A percentile compares a stretch with the other conserved stretches of the same genome.
phyloP scores from a whole-genome alignment of 495 filamentous ascomycete species.

The Xylaria palmicola region DNA sequence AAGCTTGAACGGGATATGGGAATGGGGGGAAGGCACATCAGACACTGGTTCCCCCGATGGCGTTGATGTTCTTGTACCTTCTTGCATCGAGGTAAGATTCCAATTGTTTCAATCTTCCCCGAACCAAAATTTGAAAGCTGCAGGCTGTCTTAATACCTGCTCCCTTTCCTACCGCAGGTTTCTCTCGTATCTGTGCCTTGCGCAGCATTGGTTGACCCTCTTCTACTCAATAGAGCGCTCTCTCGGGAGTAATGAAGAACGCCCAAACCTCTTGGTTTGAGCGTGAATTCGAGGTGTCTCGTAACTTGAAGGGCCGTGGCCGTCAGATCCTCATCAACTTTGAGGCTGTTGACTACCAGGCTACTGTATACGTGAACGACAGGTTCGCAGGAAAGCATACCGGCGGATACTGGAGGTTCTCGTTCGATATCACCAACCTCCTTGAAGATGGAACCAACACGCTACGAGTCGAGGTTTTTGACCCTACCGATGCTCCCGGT shows the following conservation, averaged over 20 bases:
- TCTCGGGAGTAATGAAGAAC: conserved; percentile 53
- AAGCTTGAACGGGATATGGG: conserved; percentile 66
- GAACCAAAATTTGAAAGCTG: not conserved
- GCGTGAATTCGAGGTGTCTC: conserved; percentile 56
- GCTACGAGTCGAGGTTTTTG: conserved; percentile 62
- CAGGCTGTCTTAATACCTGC: not conserved
- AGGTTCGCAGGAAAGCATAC: conserved; percentile 51
- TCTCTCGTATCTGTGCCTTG: not conserved
- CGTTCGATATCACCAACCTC: conserved; percentile 56
- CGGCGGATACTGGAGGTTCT: conserved; percentile 64
- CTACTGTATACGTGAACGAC: conserved; percentile 64
- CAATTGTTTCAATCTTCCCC: conserved; percentile 41
- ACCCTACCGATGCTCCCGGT: conserved; percentile 58
- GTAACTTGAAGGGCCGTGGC: conserved; percentile 31
- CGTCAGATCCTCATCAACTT: conserved; percentile 59
- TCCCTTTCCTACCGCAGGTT: not conserved
- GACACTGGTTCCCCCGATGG: conserved; percentile 40
- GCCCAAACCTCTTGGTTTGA: conserved; percentile 59
- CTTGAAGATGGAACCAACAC: conserved; percentile 50
- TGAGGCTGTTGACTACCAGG: conserved; percentile 67
- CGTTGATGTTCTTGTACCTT: conserved; percentile 59
- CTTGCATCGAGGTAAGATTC: conserved; percentile 59
- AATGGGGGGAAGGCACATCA: conserved; percentile 53
- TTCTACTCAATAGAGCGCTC: conserved; percentile 25
- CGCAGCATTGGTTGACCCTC: not conserved